Evolutionary conservation across 225 moss, liverwort and hornwort species (phyloP).

Genomic region (Climacium dendroides): DNA sequence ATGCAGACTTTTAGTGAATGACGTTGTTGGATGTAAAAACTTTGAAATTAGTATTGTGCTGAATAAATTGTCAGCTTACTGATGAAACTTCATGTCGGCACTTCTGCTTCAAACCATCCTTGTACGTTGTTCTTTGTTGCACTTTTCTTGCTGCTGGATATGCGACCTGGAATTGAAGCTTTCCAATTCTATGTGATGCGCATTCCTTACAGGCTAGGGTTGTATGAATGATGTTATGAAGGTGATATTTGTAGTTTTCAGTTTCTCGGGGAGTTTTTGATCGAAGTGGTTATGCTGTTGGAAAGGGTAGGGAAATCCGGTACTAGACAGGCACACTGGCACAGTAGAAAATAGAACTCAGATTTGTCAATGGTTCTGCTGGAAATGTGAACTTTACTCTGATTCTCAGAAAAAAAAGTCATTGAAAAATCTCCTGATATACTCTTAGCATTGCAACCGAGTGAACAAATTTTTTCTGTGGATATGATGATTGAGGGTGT

Average conservation of each 20-base stretch:
- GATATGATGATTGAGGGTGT: too few relatives aligned
- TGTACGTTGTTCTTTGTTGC: too few relatives aligned
- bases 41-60: neutral
- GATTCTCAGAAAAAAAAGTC: neutral
- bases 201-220: too few relatives aligned
- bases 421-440: too few relatives aligned
- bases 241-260: neutral
- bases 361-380: neutral
- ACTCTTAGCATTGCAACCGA: neutral
- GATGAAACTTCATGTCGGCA: neutral
- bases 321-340: neutral
- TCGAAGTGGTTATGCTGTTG: neutral
- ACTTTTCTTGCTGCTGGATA: neutral
- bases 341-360: too few relatives aligned
- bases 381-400: neutral
- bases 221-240: too few relatives aligned
- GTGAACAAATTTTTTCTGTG: neutral
- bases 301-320: neutral
- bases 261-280: neutral
- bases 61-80: neutral
- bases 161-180: neutral
- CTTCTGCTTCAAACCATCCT: neutral
- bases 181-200: neutral
- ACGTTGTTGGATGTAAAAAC: neutral
- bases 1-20: neutral